These are phyloP conservation scores for Cardiospermum halicacabum DNA, from an alignment of 345 rosid genomes.

Conservation along the genomic window DNA sequence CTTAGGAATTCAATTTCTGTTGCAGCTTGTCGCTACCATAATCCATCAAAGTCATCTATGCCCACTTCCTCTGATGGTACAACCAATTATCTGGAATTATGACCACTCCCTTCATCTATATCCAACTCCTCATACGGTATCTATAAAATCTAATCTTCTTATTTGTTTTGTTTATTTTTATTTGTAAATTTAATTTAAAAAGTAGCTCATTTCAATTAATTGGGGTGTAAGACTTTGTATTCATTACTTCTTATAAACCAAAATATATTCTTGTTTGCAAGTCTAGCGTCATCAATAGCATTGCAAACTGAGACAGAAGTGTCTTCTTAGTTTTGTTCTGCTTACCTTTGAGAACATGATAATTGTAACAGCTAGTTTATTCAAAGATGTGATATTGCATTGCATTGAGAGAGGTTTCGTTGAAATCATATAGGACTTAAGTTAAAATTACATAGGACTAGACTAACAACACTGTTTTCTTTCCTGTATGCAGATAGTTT, in stretches of 20 bases:
- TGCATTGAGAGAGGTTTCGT: not conserved
- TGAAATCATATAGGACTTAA: not conserved
- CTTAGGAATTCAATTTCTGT: slow-evolving; percentile 11
- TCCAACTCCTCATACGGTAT: slow-evolving; percentile 92
- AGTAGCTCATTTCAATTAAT: too few relatives aligned
- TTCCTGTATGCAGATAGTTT: slow-evolving; percentile 54
- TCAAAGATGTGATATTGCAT: not conserved
- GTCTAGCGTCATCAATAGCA: not conserved
- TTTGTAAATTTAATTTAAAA: slow-evolving; percentile 5
- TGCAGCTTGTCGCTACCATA: slow-evolving; percentile 92
- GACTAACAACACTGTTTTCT: slow-evolving; percentile 9
- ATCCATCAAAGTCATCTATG: slow-evolving; percentile 96
- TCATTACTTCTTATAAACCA: too few relatives aligned
- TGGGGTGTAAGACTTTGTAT: too few relatives aligned
- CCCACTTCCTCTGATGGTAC: slow-evolving; percentile 86
- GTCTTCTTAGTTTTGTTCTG: not conserved
- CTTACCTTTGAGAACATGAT: not conserved
- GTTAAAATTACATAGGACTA: not conserved
- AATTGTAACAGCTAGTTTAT: not conserved
- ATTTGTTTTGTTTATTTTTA: not conserved
- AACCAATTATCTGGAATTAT: slow-evolving; percentile 92
- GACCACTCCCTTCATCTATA: slow-evolving; percentile 87
- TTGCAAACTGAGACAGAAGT: not conserved
- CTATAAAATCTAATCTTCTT: slow-evolving; percentile 1
- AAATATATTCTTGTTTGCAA: not conserved